Conservation (phyloP, 345 rosid genomes). For the Pistacia vera region DNA sequence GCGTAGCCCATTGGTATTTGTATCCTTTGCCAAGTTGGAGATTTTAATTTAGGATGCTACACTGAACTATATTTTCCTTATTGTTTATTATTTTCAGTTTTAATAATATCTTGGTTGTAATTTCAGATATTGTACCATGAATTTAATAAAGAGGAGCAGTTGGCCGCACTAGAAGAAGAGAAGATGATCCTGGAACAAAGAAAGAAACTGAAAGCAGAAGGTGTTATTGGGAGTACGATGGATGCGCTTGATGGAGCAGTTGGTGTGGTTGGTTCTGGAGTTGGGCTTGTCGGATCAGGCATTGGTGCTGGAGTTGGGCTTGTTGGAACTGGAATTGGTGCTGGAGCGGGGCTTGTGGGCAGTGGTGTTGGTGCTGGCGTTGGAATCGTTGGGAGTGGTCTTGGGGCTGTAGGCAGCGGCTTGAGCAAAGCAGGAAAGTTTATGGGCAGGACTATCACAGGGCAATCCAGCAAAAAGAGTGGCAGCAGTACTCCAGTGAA, state of each 20-base stretch:
- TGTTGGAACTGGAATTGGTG: conserved; percentile 73
- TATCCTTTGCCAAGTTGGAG: not conserved
- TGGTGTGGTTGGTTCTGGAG: conserved; percentile 64
- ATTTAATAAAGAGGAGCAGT: conserved; percentile 77
- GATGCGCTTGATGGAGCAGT: conserved; percentile 76
- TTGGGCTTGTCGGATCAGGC: conserved; percentile 74
- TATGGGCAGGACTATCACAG: conserved; percentile 63
- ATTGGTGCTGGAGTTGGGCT: conserved; percentile 72
- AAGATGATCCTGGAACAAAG: conserved; percentile 79
- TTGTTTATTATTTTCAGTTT: not conserved
- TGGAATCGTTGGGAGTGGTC: conserved; percentile 46
- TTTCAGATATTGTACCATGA: conserved; percentile 69
- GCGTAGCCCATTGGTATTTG: not conserved
- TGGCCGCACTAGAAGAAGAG: conserved; percentile 84
- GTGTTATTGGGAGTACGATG: conserved; percentile 93
- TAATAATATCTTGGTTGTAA: not conserved
- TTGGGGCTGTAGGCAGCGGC: conserved; percentile 59
- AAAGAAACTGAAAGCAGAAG: conserved; percentile 85
- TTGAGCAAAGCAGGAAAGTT: conserved; percentile 63
- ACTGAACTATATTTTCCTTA: not conserved
- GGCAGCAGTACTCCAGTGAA: conserved; percentile 81
- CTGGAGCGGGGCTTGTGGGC: conserved; percentile 73
- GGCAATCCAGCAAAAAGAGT: conserved; percentile 67
- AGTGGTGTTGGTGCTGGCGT: conserved; percentile 46
- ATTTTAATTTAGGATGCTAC: not conserved